phyloP scores from a whole-genome alignment of 345 rosid genomes.

The Melastoma malabathricum region DNA sequence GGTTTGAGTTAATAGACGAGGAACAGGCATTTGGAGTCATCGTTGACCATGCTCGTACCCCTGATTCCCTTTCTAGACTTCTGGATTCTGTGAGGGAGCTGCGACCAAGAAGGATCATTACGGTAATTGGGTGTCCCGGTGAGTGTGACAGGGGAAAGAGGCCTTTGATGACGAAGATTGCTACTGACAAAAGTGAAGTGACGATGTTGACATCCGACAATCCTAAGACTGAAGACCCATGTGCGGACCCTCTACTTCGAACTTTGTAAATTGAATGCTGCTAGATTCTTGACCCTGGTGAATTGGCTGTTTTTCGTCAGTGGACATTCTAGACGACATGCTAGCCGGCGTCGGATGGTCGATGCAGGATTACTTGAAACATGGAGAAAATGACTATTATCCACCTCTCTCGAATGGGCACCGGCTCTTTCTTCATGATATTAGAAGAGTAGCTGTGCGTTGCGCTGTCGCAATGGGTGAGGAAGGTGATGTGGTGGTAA shows the following conservation, averaged over 20 bases:
- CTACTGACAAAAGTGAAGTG: constrained; percentile 84
- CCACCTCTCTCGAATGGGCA: constrained; percentile 87
- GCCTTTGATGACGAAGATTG: constrained; percentile 77
- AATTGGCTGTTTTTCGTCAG: constrained; percentile 24
- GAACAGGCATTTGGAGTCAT: constrained; percentile 92
- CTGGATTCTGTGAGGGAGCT: constrained; percentile 88
- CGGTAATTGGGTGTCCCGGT: constrained; percentile 76
- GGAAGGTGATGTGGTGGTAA: constrained; percentile 97
- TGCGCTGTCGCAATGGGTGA: constrained; percentile 98
- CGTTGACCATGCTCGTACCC: constrained; percentile 76
- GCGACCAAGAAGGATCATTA: constrained; percentile 66
- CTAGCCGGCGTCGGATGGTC: constrained; percentile 87
- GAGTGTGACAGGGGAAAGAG: constrained; percentile 77
- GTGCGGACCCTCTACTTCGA: constrained; percentile 24
- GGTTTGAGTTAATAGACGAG: constrained; percentile 88
- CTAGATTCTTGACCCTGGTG: not conserved
- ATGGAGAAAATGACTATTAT: constrained; percentile 80
- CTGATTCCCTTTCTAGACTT: constrained; percentile 71
- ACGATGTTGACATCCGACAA: constrained; percentile 88
- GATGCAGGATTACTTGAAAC: constrained; percentile 83
- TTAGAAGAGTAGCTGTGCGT: constrained; percentile 86
- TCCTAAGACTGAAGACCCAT: constrained; percentile 80
- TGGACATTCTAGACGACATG: constrained; percentile 96
- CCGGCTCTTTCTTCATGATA: constrained; percentile 77
- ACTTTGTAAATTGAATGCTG: not conserved